Percentiles rank a stretch among this genome's conserved stretches.
Evolutionary conservation across 169 alveolate genomes (phyloP).

Genomic region (Miamiensis avidus): DNA sequence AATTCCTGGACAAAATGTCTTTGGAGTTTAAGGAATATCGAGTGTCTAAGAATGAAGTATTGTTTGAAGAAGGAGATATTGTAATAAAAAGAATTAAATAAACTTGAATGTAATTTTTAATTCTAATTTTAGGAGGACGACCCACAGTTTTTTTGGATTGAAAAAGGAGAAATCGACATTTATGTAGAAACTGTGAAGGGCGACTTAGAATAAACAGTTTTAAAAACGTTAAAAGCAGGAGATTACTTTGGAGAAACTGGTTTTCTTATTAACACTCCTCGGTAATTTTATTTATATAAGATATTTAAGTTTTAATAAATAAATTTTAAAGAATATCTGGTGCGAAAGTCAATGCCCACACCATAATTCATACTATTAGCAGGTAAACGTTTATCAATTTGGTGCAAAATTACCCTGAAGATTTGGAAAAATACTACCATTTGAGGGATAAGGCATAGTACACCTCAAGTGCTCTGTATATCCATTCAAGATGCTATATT

Average conservation of each 20-base stretch:
- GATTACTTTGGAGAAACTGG: constrained; percentile 10
- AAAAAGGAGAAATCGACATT: constrained; percentile 10
- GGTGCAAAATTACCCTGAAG: background rate
- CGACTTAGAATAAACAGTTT: background rate
- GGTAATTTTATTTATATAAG: no score
- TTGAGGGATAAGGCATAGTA: constrained; percentile 24
- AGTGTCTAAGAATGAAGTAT: constrained; percentile 24
- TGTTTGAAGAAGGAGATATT: constrained; percentile 6
- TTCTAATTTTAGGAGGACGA: background rate
- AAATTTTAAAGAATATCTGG: no score
- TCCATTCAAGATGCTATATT: no score
- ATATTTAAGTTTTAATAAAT: no score
- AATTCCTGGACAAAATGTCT: background rate
- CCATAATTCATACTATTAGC: constrained; percentile 15
- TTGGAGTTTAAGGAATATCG: constrained; percentile 13
- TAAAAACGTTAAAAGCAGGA: background rate
- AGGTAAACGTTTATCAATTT: background rate
- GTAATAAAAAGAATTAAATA: background rate
- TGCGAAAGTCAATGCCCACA: background rate
- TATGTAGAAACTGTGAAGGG: constrained; percentile 2
- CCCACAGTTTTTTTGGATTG: constrained; percentile 2
- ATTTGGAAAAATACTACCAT: constrained; percentile 17
- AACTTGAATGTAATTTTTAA: background rate
- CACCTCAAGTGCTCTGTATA: no score
- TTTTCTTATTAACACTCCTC: background rate